A percentile compares a stretch with the other conserved stretches of the same genome.
These are phyloP conservation scores for Saposhnikovia divaricata DNA, from an alignment of 129 eudicot genomes.

Conservation along the genomic window DNA sequence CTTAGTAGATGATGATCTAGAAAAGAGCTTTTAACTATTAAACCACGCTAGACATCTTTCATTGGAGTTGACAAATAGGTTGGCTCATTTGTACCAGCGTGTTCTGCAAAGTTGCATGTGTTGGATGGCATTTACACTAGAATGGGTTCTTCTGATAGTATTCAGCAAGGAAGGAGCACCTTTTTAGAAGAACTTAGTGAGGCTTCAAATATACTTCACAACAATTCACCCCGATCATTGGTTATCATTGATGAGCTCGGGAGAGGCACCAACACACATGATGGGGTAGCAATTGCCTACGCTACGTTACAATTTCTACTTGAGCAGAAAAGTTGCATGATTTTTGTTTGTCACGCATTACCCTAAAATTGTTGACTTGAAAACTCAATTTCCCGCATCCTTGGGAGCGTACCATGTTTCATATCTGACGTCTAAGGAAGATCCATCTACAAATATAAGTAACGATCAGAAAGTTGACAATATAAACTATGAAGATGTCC, in stretches of 20 bases:
- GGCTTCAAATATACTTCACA: conserved; percentile 63
- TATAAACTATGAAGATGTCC: conserved; percentile 42
- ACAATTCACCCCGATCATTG: conserved; percentile 56
- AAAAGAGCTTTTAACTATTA: conserved; percentile 27
- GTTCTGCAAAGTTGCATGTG: conserved; percentile 71
- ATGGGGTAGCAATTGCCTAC: conserved; percentile 95
- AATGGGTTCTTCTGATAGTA: conserved; percentile 94
- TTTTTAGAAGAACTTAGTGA: conserved; percentile 90
- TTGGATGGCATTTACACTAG: conserved; percentile 77
- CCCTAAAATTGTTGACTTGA: conserved; percentile 67
- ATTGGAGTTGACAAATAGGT: conserved; percentile 33
- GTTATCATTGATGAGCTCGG: conserved; percentile 95
- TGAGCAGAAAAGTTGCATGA: conserved; percentile 62
- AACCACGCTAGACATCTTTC: conserved; percentile 54
- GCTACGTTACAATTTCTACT: conserved; percentile 69
- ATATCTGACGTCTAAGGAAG: conserved; percentile 47
- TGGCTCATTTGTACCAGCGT: conserved; percentile 94
- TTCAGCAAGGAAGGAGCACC: conserved; percentile 91
- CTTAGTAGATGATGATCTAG: conserved; percentile 28
- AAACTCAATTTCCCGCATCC: conserved; percentile 52
- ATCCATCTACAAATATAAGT: conserved; percentile 11
- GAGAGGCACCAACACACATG: conserved; percentile 97
- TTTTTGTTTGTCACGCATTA: conserved; percentile 93
- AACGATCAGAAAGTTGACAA: conserved; percentile 14
- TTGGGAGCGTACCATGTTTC: conserved; percentile 94